These are phyloP conservation scores for Clonostachys byssicola DNA, from an alignment of 2,329 filamentous ascomycete genomes.

Conservation along the genomic window DNA sequence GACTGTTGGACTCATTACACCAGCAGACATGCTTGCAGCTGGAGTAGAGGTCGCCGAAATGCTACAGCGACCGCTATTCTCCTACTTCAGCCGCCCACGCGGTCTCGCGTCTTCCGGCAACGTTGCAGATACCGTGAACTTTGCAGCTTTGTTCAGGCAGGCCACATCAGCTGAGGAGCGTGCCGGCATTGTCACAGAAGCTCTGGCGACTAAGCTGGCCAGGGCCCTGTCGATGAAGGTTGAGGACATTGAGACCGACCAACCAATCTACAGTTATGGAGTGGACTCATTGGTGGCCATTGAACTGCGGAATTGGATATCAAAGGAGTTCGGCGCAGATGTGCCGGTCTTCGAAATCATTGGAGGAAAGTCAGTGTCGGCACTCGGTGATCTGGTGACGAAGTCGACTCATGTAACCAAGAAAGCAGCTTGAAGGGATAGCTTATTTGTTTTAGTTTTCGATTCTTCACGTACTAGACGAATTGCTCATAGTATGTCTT, in stretches of 20 bases:
- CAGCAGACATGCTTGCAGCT: neutral
- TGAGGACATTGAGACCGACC: constrained; percentile 33
- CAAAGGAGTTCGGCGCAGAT: constrained; percentile 33
- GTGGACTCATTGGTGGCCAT: constrained; percentile 49
- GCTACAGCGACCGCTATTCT: neutral
- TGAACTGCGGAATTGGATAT: constrained; percentile 45
- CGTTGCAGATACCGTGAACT: neutral
- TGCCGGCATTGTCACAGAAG: neutral
- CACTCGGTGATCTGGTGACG: too few relatives aligned
- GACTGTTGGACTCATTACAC: neutral
- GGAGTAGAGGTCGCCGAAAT: neutral
- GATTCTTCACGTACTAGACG: too few relatives aligned
- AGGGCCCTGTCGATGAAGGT: constrained; percentile 33
- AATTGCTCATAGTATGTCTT: too few relatives aligned
- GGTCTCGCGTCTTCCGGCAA: neutral
- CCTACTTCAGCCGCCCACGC: neutral
- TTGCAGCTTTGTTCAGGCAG: neutral
- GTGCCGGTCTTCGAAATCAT: constrained; percentile 47
- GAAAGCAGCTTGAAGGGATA: too few relatives aligned
- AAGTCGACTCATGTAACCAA: too few relatives aligned
- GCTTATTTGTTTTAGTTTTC: too few relatives aligned
- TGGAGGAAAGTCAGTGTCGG: constrained; percentile 29
- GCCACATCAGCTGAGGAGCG: neutral
- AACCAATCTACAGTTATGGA: constrained; percentile 37
- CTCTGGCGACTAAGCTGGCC: neutral